Percentiles rank a stretch among this genome's conserved stretches.
Evolutionary conservation across 306 rosid species (phyloP).

Genomic region (Sechiopsis laciniata): DNA sequence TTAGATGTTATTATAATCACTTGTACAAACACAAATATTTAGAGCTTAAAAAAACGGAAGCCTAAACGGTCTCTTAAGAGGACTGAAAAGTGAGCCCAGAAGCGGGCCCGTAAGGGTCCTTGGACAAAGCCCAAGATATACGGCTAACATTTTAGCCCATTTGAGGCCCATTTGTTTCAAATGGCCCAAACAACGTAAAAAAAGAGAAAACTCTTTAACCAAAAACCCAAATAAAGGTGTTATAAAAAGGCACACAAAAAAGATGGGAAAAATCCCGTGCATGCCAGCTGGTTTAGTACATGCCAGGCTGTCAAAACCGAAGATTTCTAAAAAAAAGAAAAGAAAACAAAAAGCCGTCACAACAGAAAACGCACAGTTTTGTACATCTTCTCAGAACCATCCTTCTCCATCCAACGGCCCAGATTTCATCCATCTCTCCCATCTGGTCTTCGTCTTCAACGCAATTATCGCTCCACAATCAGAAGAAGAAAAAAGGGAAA

Average conservation of each 20-base stretch:
- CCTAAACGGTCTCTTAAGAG: too few species aligned
- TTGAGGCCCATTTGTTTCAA: too few species aligned
- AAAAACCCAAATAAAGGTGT: neutral
- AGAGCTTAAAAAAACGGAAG: too few species aligned
- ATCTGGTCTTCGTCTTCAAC: conserved; percentile 10
- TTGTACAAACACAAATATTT: too few species aligned
- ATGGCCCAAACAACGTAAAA: neutral
- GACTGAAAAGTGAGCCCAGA: neutral
- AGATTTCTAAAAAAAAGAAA: neutral
- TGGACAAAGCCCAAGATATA: too few species aligned
- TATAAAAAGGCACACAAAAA: neutral
- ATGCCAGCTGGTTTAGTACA: conserved; percentile 20
- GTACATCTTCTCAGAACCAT: neutral
- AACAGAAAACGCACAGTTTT: conserved; percentile 13
- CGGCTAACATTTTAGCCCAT: neutral
- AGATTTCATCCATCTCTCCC: neutral
- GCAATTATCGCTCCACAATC: conserved; percentile 8
- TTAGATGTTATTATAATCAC: too few species aligned
- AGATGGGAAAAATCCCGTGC: neutral
- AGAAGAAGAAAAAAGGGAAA: too few species aligned
- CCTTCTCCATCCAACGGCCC: neutral
- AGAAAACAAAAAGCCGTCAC: neutral
- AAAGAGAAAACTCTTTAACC: neutral
- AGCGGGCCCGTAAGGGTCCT: too few species aligned
- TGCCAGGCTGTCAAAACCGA: conserved; percentile 20